Evolutionary conservation across 257 asterid species (phyloP), one percentile per base, ranked within the genome.

Genomic region (Echium plantagineum): DNA sequence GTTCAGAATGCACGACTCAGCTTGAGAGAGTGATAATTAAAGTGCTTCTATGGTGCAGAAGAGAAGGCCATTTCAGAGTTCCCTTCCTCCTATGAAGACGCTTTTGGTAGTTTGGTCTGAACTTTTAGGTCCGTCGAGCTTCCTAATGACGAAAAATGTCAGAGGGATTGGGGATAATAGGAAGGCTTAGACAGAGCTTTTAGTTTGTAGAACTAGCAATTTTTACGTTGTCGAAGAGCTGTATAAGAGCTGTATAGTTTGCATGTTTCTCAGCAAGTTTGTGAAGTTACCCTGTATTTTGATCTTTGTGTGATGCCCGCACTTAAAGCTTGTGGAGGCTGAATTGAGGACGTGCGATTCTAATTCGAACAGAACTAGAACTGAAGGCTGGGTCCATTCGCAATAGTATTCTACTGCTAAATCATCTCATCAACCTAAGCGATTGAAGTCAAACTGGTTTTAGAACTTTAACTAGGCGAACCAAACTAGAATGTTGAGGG

Each of bases 1-100:
- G 96, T 87, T 53, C 98, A 87, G 69, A 90, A 87, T 61, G 95
- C 95, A 1, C 78, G 91, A n/a, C 95, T 90, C 69, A 83, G 85
- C 31, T 66, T 90, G 31, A 82, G 82, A 69, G 96, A 90, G 76
- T 90, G 69, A 82, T 64, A 21, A 7, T 7, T 7, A 13, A 35
- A 35, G 13, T 35, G 5, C 46, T 8, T 35, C 7, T 35, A 35
- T 42, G 49, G 49, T 3, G 16, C 17, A 42, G 12, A 1, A 42
- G 17, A 10, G 15, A 42, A 42, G 49, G 15, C 16, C 1, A 10
- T 12, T 12, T 42, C 16, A 9, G 17, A 42, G 49, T 42, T 42
- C 49, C 10, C 17, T 42, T 42, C 49, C 49, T 35, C 49, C 49
- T 4, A 42, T 42, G 16, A 12, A 42, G 46, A 35, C 6, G 49